These are phyloP conservation scores for Heliophila coronopifolia DNA, from an alignment of 441 rosid species.

Conservation along the genomic window DNA sequence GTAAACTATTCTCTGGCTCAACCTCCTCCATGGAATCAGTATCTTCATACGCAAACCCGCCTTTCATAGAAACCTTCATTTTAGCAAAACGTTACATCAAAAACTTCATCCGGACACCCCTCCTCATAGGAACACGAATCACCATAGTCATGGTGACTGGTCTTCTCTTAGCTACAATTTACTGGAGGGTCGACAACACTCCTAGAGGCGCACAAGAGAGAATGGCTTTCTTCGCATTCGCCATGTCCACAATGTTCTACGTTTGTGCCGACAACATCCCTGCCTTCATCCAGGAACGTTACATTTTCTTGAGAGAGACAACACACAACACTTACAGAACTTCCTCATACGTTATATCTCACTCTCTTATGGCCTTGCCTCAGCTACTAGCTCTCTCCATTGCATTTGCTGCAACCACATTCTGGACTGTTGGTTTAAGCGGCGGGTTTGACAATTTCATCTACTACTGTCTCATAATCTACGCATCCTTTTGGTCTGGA, in stretches of 20 bases:
- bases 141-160: constrained; percentile 64
- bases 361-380: constrained; percentile 44
- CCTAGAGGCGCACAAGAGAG: constrained; percentile 72
- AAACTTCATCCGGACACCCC: too few species aligned
- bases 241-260: constrained; percentile 82
- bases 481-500: constrained; percentile 76
- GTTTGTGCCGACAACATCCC: constrained; percentile 78
- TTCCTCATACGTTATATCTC: constrained; percentile 63
- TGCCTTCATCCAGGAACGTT: constrained; percentile 66
- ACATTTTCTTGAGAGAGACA: constrained; percentile 82
- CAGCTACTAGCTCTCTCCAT: constrained; percentile 43
- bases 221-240: constrained; percentile 66
- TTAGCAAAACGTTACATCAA: constrained; percentile 46
- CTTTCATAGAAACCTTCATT: too few species aligned
- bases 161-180: constrained; percentile 66
- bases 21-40: too few species aligned
- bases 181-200: constrained; percentile 62
- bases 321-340: constrained; percentile 69
- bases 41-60: constrained; percentile 66
- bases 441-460: constrained; percentile 59
- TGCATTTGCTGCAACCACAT: constrained; percentile 52
- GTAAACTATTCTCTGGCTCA: constrained; percentile 74
- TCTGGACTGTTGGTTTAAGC: constrained; percentile 66
- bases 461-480: constrained; percentile 49
- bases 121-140: too few species aligned